Evolutionary conservation across 2,329 filamentous ascomycete species (phyloP), one percentile per base, ranked within the genome.

Genomic region (Ascochyta koolunga): DNA sequence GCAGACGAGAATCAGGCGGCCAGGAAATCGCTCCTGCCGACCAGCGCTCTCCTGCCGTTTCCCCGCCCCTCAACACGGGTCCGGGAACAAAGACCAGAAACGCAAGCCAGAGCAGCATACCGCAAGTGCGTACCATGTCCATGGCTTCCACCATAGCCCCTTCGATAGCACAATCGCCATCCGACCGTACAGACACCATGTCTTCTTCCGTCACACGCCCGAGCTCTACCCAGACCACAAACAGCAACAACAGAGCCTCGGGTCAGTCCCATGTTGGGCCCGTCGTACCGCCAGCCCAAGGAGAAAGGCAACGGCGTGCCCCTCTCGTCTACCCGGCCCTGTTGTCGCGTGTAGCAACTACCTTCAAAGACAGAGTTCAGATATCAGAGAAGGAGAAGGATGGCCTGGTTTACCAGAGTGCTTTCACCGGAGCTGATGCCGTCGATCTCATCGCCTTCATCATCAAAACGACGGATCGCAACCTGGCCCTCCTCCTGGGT

Each of bases 391-490:
- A 93, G 59, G 92, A 91, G 60, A 99, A 99, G 82, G 97, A 99
- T 80, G 93, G 93, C 50, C 81, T 99, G 57, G 92, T 93, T 2
- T 99, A 99, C 79, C 96, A 96, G 75, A 96, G 95, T 76, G 91
- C 93, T 3, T 99, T 99, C 73, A 96, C 91, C 57, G 95, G 95
- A 63, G 89, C 91, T 21, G 95, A 99, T 73, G 93, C 95, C 18
- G 95, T 99, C 18, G 95, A 99, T 73, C 84, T 98, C 54, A 89
- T 99, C 61, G 91, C 91, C 1, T 96, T 96, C 71, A 98, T 99
- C 62, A 98, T 99, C 75, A 89, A 96, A 70, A 99, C 95, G 1
- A 96, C 91, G 0, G 95, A 99, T 76, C 86, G 95, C 54, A 99
- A 99, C 72, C 80, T 99, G 56, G 95, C 95, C 10, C 80, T 99